Conservation (phyloP, 2,329 filamentous ascomycete species). For the Fusarium napiforme region DNA sequence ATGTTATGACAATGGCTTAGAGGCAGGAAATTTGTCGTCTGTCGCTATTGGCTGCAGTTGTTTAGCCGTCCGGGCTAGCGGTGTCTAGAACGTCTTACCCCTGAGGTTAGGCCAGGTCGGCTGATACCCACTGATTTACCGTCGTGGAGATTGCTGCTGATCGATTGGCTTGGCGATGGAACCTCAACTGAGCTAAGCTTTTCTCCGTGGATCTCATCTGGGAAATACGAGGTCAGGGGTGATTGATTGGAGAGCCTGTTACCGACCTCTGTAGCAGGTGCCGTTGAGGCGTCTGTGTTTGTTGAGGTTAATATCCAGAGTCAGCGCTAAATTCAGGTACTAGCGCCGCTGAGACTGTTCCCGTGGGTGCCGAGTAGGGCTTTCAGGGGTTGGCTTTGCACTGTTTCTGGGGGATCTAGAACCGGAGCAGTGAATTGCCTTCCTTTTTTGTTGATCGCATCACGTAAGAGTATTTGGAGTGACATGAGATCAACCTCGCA, state of each 20-base stretch:
- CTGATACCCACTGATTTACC: neutral
- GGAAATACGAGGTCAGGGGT: neutral
- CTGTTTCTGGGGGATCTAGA: neutral
- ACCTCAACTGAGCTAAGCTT: neutral
- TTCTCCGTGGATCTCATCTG: neutral
- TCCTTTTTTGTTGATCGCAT: neutral
- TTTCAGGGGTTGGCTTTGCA: neutral
- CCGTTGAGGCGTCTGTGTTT: neutral
- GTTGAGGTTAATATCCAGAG: neutral
- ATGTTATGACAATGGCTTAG: neutral
- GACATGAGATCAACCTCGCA: neutral
- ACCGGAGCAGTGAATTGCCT: neutral
- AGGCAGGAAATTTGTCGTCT: neutral
- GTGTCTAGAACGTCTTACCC: neutral
- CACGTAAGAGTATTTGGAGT: neutral
- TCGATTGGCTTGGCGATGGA: constrained; percentile 10
- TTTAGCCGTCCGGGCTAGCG: neutral
- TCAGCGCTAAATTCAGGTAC: constrained; percentile 6
- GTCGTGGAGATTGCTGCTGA: neutral
- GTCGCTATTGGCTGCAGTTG: neutral
- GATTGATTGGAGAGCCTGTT: neutral
- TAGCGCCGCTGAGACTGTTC: neutral
- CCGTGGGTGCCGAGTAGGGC: neutral
- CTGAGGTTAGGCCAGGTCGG: neutral
- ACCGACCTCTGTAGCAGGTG: neutral